Conservation (phyloP, 2,329 filamentous ascomycete species). For the Trichoderma sp. region DNA sequence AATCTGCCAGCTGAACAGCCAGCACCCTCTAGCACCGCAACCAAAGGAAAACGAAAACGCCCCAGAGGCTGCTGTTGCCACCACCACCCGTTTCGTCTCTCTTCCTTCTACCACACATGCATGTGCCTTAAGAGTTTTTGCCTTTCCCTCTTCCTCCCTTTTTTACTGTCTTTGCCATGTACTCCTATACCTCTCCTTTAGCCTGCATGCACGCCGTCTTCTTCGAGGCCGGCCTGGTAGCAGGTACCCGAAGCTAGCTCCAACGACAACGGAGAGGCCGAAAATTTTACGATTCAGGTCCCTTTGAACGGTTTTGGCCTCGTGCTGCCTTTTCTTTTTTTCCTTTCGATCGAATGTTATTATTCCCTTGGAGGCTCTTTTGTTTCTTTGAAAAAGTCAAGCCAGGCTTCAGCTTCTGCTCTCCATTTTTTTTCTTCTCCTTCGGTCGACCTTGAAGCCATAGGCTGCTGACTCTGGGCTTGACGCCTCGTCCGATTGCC, state of each 20-base stretch:
- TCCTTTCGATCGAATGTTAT: background rate
- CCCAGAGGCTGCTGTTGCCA: constrained; percentile 3
- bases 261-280: background rate
- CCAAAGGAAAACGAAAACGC: constrained; percentile 16
- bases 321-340: background rate
- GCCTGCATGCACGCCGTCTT: background rate
- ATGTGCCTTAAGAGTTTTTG: background rate
- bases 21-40: background rate
- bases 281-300: constrained; percentile 9
- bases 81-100: background rate
- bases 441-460: background rate
- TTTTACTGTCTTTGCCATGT: background rate
- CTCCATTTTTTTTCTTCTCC: background rate
- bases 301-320: background rate
- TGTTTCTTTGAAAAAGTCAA: background rate
- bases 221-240: constrained; percentile 1
- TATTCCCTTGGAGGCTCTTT: background rate
- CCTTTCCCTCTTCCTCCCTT: background rate
- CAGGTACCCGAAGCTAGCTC: background rate
- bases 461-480: background rate
- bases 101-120: background rate
- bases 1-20: background rate
- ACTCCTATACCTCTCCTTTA: background rate
- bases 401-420: background rate
- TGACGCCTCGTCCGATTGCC: background rate